phyloP scores from a whole-genome alignment of 805 yeast species.

The Barnettozyma californica region DNA sequence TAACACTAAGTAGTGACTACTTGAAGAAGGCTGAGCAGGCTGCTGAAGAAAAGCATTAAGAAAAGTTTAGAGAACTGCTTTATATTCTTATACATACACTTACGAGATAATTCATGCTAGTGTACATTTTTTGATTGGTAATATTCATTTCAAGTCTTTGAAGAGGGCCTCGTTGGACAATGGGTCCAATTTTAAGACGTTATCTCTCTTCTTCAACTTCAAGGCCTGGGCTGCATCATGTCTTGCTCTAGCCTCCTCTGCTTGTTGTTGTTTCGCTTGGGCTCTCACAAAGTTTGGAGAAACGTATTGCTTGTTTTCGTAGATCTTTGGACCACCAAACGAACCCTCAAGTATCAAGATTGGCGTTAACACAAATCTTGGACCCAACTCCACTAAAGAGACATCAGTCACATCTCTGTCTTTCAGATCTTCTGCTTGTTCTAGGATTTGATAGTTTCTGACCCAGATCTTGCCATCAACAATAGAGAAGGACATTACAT shows the following conservation, averaged over 20 bases:
- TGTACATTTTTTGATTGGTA: neutral
- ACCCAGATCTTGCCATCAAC: conserved; percentile 95
- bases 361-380: conserved; percentile 88
- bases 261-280: conserved; percentile 73
- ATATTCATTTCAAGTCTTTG: conserved; percentile 32
- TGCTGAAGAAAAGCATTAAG: conserved; percentile 10
- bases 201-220: conserved; percentile 71
- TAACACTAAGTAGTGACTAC: conserved; percentile 41
- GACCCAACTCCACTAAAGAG: conserved; percentile 91
- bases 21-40: conserved; percentile 42
- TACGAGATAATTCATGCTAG: neutral
- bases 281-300: conserved; percentile 95
- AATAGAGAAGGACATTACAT: conserved; percentile 86
- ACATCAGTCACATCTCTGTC: conserved; percentile 55
- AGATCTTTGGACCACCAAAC: conserved; percentile 95
- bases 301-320: conserved; percentile 93
- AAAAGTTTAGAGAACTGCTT: conserved; percentile 4
- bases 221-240: conserved; percentile 73
- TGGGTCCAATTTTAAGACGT: conserved; percentile 74
- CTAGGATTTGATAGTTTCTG: conserved; percentile 86
- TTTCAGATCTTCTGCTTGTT: conserved; percentile 49
- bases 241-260: conserved; percentile 71
- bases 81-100: conserved; percentile 11
- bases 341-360: conserved; percentile 93
- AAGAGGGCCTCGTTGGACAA: conserved; percentile 73